Evolutionary conservation across 495 filamentous ascomycete species (phyloP), one percentile per base, ranked within the genome.

Genomic region (Hypoxylon fragiforme): DNA sequence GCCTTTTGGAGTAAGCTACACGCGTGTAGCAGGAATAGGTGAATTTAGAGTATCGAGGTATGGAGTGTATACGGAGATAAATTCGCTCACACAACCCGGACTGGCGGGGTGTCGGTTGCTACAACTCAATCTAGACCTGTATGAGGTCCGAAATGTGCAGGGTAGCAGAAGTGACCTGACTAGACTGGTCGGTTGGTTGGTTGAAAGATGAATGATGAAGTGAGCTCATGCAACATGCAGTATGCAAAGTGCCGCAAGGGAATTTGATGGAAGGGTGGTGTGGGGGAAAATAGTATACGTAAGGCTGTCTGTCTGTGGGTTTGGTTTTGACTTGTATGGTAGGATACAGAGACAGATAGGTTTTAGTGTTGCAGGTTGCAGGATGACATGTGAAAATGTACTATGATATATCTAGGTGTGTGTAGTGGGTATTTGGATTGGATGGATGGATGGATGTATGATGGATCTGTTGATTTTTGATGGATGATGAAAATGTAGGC

Each of bases 81-180:
- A 44, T 50, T 50, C 35, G 50, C 57, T 60, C 57, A 46, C 50
- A 46, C 21, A 41, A 44, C 36, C 45, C 37, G 45, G 37, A 40
- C 43, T 6, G 44, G 31, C 22, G 26, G 34, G 56, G 50, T 54
- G 39, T 54, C 28, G 50, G 50, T 40, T 21, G 19, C 42, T 47
- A 41, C 24, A 43, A 45, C 46, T 9, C 47, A 51, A 38, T 18
- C 12, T 47, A 46, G 21, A 14, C 21, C 15, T 18, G 37, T 44
- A 44, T 31, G 15, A 26, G 32, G 30, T 26, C 20, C 16, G 9
- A 38, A 11, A 11, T 47, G 50, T 35, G 41, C 45, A 50, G 34
- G 30, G 36, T 14, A 45, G 38, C 36, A 35, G 45, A n/a, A n/a
- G n/a, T n/a, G n/a, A 3, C 24, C 9, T 14, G 40, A 40, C 50